Evolutionary conservation across 2,329 filamentous ascomycete species (phyloP), one percentile per base, ranked within the genome.

Genomic region (Colletotrichum viniferum): DNA sequence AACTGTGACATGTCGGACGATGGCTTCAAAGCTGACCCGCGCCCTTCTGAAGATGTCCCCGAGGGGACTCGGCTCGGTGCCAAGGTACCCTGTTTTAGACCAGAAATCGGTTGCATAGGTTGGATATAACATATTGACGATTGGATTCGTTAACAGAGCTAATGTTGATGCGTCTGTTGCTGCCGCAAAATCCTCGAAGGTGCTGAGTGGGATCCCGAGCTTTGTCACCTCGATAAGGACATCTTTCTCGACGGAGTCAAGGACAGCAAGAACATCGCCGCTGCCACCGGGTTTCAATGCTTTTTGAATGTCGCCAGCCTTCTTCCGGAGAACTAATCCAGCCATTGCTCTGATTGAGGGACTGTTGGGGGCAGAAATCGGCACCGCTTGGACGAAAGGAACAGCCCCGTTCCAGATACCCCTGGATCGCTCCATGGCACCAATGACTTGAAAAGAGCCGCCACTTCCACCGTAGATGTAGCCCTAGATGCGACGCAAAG

Each of bases 361-460:
- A 24, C 77, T 77, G 38, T 78, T 74, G 24, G 78, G 79, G 5
- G 63, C 78, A 2, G 77, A 78, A n/a, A 77, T 60, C 5, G 79
- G 77, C 4, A 74, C 55, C 4, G 76, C 78, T 56, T 79, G 78
- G 3, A 80, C 70, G 5, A 79, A 48, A 14, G 77, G 43, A 5
- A 79, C 78, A n/a, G 70, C 71, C 4, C 79, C 79, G 21, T 79
- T 64, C 79, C 79, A 80, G 52, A 80, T 70, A 3, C 69, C 79
- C 24, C 71, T 24, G 2, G 78, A 78, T 12, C 78, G 77, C 58
- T 80, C 79, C 5, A 72, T 63, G 12, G 78, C 78, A 1, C 79
- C 79, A 10, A 80, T 62, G 16, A 70, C 72, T 13, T 77, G 60
- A 1, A 78, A 58, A 18, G 79, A 80, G 34, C 79, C 79, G 1